A percentile compares a stretch with the other conserved stretches of the same genome.
Evolutionary conservation across 148 eudicot species (phyloP).

Genomic region (Rhododendron mucronatum): DNA sequence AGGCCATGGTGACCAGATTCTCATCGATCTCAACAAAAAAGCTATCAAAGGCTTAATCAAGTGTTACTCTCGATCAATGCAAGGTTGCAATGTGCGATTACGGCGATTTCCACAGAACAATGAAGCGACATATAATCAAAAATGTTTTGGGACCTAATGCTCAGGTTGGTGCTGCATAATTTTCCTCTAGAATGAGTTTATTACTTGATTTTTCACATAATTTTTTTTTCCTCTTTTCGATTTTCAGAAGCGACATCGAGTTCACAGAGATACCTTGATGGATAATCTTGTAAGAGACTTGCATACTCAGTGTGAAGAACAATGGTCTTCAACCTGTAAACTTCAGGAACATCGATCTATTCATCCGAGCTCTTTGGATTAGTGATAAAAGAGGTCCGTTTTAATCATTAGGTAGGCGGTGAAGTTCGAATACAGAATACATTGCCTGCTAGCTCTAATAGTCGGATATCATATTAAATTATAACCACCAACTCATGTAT

Average conservation of each 20-base stretch:
- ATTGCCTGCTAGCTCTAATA: too few relatives aligned
- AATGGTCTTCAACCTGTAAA: conserved; percentile 45
- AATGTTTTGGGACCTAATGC: conserved; percentile 69
- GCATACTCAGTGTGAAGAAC: conserved; percentile 22
- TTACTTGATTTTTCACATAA: neutral
- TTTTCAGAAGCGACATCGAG: conserved; percentile 50
- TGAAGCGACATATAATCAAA: conserved; percentile 47
- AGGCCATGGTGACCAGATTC: neutral
- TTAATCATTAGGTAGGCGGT: neutral
- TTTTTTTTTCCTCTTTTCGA: neutral
- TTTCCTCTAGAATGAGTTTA: neutral
- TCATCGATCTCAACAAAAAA: neutral
- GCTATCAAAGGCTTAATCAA: neutral
- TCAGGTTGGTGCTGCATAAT: conserved; percentile 45
- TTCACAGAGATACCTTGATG: conserved; percentile 54
- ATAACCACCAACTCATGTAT: neutral
- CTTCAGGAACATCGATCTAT: conserved; percentile 36
- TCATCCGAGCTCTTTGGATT: conserved; percentile 65
- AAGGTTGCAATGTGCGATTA: neutral
- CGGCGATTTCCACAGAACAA: conserved; percentile 13
- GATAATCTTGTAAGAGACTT: conserved; percentile 35
- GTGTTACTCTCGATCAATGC: neutral
- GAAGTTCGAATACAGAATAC: too few relatives aligned
- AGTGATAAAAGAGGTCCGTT: conserved; percentile 13
- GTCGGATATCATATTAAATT: too few relatives aligned